These are phyloP conservation scores for Recurvomyces mirabilis DNA, from an alignment of 495 filamentous ascomycete genomes.

Conservation along the genomic window DNA sequence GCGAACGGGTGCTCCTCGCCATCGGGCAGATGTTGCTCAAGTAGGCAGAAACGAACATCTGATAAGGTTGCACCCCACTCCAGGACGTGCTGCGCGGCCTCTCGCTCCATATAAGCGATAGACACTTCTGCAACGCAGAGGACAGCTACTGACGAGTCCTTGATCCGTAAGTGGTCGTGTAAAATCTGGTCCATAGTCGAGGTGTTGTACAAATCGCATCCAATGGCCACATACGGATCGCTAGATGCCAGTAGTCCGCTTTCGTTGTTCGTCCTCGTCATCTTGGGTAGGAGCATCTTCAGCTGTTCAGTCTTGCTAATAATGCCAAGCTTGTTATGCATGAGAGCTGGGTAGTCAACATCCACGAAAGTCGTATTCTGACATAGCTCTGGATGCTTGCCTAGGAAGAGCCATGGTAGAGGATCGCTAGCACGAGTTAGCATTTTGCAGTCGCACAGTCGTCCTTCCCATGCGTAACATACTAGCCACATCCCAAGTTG, in stretches of 20 bases:
- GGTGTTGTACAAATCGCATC: conserved; percentile 68
- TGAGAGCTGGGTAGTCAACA: conserved; percentile 75
- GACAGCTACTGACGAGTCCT: conserved; percentile 40
- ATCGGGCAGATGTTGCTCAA: conserved; percentile 78
- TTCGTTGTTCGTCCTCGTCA: conserved; percentile 28
- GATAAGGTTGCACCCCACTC: conserved; percentile 54
- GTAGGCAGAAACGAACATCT: conserved; percentile 67
- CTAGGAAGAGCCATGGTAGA: conserved; percentile 73
- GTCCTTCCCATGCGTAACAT: conserved; percentile 30
- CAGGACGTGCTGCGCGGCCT: conserved; percentile 61
- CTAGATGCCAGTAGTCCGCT: conserved; percentile 25
- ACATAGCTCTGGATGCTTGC: conserved; percentile 45
- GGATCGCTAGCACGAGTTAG: conserved; percentile 54
- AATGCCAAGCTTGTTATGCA: conserved; percentile 57
- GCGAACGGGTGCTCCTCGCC: conserved; percentile 74
- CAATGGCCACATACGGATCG: conserved; percentile 59
- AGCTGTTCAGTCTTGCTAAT: conserved; percentile 53
- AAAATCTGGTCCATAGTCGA: conserved; percentile 46
- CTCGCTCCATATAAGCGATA: conserved; percentile 75
- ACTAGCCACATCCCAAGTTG: conserved; percentile 89
- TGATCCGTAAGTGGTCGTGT: conserved; percentile 40
- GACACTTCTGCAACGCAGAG: conserved; percentile 84
- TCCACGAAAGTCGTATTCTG: conserved; percentile 61
- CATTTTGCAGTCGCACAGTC: background rate
- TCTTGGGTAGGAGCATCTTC: conserved; percentile 36